Evolutionary conservation across 345 rosid species (phyloP).

Genomic region (Pelargonium nanum): DNA sequence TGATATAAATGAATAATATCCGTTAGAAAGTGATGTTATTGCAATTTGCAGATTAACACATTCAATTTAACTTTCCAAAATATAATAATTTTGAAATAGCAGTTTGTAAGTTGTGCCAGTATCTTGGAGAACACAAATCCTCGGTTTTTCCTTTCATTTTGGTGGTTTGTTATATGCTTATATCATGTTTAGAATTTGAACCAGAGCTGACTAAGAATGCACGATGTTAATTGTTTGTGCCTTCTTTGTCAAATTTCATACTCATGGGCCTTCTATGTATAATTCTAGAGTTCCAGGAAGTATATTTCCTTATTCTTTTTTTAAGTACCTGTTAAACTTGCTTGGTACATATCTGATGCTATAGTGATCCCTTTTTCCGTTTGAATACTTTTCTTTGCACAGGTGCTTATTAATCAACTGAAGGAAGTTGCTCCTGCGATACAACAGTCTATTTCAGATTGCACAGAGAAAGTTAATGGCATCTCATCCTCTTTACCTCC

Average conservation of each 20-base stretch:
- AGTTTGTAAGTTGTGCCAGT: background rate
- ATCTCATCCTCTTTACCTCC: conserved; percentile 63
- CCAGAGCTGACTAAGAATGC: background rate
- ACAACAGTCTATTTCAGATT: conserved; percentile 74
- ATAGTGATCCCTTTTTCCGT: conserved; percentile 10
- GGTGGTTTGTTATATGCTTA: background rate
- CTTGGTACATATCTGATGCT: background rate
- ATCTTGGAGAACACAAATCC: background rate
- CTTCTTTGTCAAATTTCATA: background rate
- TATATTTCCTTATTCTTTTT: background rate
- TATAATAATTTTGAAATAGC: background rate
- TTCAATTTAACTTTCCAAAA: background rate
- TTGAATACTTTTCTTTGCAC: conserved; percentile 19
- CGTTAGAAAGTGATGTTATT: no score
- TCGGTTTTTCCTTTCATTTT: background rate
- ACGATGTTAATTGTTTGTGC: background rate
- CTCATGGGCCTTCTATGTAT: no score
- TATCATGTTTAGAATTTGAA: background rate
- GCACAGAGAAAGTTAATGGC: conserved; percentile 63
- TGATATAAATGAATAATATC: no score
- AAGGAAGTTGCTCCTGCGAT: conserved; percentile 88
- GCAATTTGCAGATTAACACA: no score
- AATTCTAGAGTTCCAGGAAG: background rate
- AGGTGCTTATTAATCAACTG: conserved; percentile 93
- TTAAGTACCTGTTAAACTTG: conserved; percentile 1